phyloP scores from a whole-genome alignment of 441 rosid genomes.

The Aleurites moluccanus region DNA sequence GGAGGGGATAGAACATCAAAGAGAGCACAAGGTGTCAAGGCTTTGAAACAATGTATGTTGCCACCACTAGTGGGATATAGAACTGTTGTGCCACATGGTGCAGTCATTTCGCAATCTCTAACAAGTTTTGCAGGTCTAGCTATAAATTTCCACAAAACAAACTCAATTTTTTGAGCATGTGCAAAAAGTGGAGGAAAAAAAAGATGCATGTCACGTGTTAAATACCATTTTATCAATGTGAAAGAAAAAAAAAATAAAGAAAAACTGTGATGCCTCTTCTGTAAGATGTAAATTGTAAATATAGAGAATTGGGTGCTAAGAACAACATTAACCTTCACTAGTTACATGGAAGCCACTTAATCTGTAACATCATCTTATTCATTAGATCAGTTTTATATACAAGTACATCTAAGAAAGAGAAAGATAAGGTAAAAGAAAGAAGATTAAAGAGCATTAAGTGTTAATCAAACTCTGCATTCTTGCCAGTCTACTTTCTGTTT shows the following conservation, averaged over 20 bases:
- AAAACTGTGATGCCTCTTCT: background rate
- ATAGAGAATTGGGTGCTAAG: background rate
- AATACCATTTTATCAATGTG: background rate
- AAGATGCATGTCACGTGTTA: background rate
- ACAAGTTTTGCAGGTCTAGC: slow-evolving; percentile 50
- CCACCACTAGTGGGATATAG: slow-evolving; percentile 48
- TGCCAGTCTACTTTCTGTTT: background rate
- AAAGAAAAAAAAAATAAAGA: too few relatives aligned
- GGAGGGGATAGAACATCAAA: slow-evolving; percentile 48
- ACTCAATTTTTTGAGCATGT: slow-evolving; percentile 2
- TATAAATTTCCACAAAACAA: slow-evolving; percentile 26
- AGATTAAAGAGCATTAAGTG: background rate
- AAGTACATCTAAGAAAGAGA: background rate
- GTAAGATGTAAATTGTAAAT: background rate
- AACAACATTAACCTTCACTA: background rate
- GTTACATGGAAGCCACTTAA: background rate
- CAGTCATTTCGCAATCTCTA: slow-evolving; percentile 40
- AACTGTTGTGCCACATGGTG: slow-evolving; percentile 43
- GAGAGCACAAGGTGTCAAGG: slow-evolving; percentile 45
- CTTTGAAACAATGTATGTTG: slow-evolving; percentile 49
- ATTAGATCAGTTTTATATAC: background rate
- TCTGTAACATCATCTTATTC: background rate
- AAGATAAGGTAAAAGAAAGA: too few relatives aligned
- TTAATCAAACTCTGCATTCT: background rate
- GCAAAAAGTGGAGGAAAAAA: background rate